phyloP scores from a whole-genome alignment of 345 rosid genomes.

The Populus davidiana region DNA sequence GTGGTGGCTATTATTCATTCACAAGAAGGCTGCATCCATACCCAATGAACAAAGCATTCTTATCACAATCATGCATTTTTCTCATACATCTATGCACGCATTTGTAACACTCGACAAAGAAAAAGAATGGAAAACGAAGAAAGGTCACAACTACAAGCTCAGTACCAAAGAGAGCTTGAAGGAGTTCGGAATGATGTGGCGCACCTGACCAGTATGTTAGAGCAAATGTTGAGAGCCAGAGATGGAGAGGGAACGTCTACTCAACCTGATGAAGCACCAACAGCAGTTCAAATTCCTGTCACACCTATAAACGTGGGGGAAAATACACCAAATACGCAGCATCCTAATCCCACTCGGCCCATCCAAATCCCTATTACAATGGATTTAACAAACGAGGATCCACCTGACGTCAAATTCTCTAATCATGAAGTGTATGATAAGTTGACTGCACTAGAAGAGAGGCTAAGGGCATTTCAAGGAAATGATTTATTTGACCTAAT shows the following conservation, averaged over 20 bases:
- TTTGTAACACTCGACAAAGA: fast-evolving
- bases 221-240: fast-evolving
- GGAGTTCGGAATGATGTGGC: too few species aligned
- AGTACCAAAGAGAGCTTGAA: too few species aligned
- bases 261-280: too few species aligned
- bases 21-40: too few species aligned
- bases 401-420: neutral
- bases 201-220: fast-evolving
- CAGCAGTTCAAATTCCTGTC: too few species aligned
- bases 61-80: too few species aligned
- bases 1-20: too few species aligned
- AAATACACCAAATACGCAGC: neutral
- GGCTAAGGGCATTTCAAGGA: neutral
- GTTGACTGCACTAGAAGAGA: neutral
- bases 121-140: too few species aligned
- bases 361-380: neutral
- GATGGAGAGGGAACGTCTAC: neutral
- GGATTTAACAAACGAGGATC: neutral
- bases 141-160: fast-evolving
- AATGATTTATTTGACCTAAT: neutral
- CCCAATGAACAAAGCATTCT: too few species aligned
- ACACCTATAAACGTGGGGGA: fast-evolving
- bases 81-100: fast-evolving
- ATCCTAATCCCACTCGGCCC: neutral
- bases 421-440: fast-evolving